Base-by-base conservation (phyloP, 2,329 filamentous ascomycete genomes). In the Claviceps capensis region DNA sequence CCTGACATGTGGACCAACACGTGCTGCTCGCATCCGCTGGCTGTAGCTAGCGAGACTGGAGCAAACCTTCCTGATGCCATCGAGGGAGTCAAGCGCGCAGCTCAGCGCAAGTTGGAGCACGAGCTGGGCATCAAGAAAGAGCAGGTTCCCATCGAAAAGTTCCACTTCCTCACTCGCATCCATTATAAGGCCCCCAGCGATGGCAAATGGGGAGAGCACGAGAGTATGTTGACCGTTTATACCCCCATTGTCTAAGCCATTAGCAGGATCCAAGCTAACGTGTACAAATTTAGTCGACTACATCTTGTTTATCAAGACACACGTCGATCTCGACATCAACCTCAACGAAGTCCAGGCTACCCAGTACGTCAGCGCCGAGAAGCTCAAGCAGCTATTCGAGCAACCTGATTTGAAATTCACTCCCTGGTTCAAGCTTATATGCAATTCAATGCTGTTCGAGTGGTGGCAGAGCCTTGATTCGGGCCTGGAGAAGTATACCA, bases 1-100 rank as follows among this genome's bases (percentile, higher is more conserved):
- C 91, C 93, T 48, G 88, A 95, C 67, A 90, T 96, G 85, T 98
- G 93, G 93, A 98, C 93, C 57, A 98, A 98, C 72, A 98, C 93
- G 36, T 98, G 93, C 78, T 98, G 93, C 76, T 98, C 93, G 41
- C 93, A 98, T 70, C 93, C 93, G 5, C 78, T 98, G 55, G 87
- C 88, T 52, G 86, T 96, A 59, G 86, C 93, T 8, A 85, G 85
- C 58, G 93, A 98, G 79, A 95, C 88, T 26, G 93, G 93, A 56
- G 79, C 82, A 36, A 85, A 85, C 59, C 76, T 98, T 44, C 77
- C 83, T 48, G 86, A 88, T 58, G 86, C 90, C 5, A 75, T 97
- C 53, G 75, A 81, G 60, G 93, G 93, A 30, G 93, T 90, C 59
- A 95, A 95, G 76, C 82, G 85, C 54, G 93, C 93, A 43, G 93